A percentile compares a stretch with the other conserved stretches of the same genome.
Evolutionary conservation across 192 early-diverging fungal species (phyloP).

Genomic region (Mortierella antarctica): DNA sequence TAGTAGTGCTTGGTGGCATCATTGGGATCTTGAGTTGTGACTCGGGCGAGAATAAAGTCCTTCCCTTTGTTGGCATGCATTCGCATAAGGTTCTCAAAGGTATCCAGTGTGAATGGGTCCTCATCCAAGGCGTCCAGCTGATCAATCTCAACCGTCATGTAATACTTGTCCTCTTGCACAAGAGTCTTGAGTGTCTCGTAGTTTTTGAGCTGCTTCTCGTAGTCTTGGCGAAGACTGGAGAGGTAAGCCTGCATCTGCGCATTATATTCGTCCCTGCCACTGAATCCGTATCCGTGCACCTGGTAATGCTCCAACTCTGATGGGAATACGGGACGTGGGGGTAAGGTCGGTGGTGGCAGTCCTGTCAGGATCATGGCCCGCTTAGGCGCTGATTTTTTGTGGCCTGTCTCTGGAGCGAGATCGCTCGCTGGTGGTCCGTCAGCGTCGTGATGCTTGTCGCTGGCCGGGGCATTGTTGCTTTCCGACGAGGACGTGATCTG

Average conservation of each 20-base stretch:
- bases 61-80: slow-evolving; percentile 65
- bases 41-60: slow-evolving; percentile 77
- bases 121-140: slow-evolving; percentile 71
- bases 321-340: slow-evolving; percentile 35
- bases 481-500: too few relatives aligned
- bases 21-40: slow-evolving; percentile 74
- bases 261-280: not conserved
- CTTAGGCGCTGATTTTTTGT: slow-evolving; percentile 16
- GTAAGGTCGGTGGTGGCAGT: slow-evolving; percentile 20
- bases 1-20: slow-evolving; percentile 67
- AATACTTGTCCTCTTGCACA: slow-evolving; percentile 9
- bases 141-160: slow-evolving; percentile 53
- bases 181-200: slow-evolving; percentile 16
- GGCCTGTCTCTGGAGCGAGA: not conserved
- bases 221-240: slow-evolving; percentile 10
- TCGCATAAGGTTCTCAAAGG: slow-evolving; percentile 67
- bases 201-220: slow-evolving; percentile 12
- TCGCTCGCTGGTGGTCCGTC: not conserved
- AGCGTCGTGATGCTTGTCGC: not conserved
- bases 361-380: slow-evolving; percentile 31
- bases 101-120: slow-evolving; percentile 80
- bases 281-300: not conserved
- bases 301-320: slow-evolving; percentile 34
- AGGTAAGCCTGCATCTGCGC: slow-evolving; percentile 26
- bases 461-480: not conserved